These are phyloP conservation scores for Veloporphyrellus conicus DNA, from an alignment of 1,284 basidiomycete species.

Conservation along the genomic window DNA sequence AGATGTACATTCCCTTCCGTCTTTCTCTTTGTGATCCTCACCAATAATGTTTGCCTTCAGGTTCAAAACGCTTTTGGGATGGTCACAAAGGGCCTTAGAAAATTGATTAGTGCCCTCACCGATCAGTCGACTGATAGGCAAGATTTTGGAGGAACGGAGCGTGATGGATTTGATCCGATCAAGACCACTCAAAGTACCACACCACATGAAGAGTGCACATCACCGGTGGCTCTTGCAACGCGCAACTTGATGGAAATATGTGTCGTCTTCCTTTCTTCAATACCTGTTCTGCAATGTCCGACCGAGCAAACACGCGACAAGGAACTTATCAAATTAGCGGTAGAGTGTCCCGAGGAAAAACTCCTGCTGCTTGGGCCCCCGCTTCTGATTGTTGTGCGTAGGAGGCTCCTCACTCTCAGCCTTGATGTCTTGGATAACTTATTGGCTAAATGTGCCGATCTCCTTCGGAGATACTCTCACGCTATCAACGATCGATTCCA, in stretches of 20 bases:
- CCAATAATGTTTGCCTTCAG: slow-evolving; percentile 33
- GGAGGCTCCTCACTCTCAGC: slow-evolving; percentile 53
- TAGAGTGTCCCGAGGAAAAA: slow-evolving; percentile 47
- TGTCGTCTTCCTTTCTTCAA: slow-evolving; percentile 51
- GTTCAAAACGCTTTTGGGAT: slow-evolving; percentile 50
- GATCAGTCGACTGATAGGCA: slow-evolving; percentile 19
- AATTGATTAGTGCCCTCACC: slow-evolving; percentile 33
- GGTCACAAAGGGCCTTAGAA: slow-evolving; percentile 39
- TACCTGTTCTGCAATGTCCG: slow-evolving; percentile 57
- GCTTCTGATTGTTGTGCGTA: slow-evolving; percentile 53
- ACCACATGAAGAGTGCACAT: slow-evolving; percentile 23
- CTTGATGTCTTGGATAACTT: slow-evolving; percentile 49
- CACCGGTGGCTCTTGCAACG: slow-evolving; percentile 16
- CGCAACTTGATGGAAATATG: slow-evolving; percentile 44
- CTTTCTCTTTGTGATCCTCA: neutral
- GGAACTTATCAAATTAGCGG: slow-evolving; percentile 57
- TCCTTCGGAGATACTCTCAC: slow-evolving; percentile 58
- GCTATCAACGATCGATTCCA: slow-evolving; percentile 53
- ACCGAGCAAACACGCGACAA: slow-evolving; percentile 59
- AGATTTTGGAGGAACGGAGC: slow-evolving; percentile 37
- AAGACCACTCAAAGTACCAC: slow-evolving; percentile 38
- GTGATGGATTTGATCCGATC: slow-evolving; percentile 66
- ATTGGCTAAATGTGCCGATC: slow-evolving; percentile 49
- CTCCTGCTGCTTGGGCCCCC: slow-evolving; percentile 58
- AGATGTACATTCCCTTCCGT: slow-evolving; percentile 44